phyloP scores from a whole-genome alignment of 495 filamentous ascomycete genomes.

The Penicillium ucsense region DNA sequence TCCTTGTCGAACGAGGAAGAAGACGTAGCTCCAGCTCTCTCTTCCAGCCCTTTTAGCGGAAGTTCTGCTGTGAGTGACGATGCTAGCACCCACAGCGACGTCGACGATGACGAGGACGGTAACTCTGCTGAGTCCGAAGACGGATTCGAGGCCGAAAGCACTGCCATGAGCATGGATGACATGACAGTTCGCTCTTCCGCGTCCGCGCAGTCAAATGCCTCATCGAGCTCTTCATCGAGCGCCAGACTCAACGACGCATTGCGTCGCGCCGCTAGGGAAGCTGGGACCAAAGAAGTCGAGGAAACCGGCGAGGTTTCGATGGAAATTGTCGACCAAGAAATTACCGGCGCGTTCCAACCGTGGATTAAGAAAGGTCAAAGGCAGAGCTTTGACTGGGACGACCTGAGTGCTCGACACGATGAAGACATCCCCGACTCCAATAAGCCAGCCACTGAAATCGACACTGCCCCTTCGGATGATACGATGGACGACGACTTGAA shows the following conservation, averaged over 20 bases:
- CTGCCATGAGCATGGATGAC: slow-evolving; percentile 66
- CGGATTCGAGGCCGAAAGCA: slow-evolving; percentile 60
- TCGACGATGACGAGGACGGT: slow-evolving; percentile 44
- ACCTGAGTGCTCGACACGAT: slow-evolving; percentile 43
- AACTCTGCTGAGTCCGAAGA: slow-evolving; percentile 37
- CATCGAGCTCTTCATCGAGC: slow-evolving; percentile 53
- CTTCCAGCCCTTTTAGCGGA: slow-evolving; percentile 72
- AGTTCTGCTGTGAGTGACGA: slow-evolving; percentile 55
- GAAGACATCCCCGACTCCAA: slow-evolving; percentile 56
- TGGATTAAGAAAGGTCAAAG: slow-evolving; percentile 49
- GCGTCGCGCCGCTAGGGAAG: slow-evolving; percentile 62
- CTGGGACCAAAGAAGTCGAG: slow-evolving; percentile 54
- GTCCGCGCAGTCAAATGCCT: slow-evolving; percentile 44
- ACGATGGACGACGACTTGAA: slow-evolving; percentile 20
- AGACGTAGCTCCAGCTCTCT: slow-evolving; percentile 43
- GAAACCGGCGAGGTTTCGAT: slow-evolving; percentile 53
- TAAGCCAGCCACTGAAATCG: slow-evolving; percentile 6
- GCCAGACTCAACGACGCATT: slow-evolving; percentile 65
- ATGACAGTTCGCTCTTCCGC: slow-evolving; percentile 56
- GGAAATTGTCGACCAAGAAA: slow-evolving; percentile 71
- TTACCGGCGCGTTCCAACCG: slow-evolving; percentile 64
- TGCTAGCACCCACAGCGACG: slow-evolving; percentile 32
- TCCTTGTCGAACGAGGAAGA: slow-evolving; percentile 12
- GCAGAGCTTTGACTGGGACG: slow-evolving; percentile 37
- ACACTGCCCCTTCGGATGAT: slow-evolving; percentile 13